Percentiles rank a stretch among this genome's conserved stretches.
These are phyloP conservation scores for Casaregolazyma lundiana DNA, from an alignment of 1,139 yeast genomes.

Conservation along the genomic window DNA sequence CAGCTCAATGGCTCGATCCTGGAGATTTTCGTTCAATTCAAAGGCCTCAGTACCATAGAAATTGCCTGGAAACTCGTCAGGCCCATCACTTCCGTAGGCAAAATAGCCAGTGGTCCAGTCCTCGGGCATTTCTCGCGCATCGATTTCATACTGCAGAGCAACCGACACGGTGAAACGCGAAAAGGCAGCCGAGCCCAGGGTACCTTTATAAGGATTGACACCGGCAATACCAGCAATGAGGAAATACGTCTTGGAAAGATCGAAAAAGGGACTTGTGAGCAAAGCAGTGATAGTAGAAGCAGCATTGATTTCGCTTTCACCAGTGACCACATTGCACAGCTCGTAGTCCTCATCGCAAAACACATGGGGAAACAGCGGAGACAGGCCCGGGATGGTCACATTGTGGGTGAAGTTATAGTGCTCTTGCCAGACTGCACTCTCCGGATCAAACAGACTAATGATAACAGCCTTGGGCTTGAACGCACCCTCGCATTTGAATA, in stretches of 20 bases:
- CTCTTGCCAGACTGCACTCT: slow-evolving; percentile 52
- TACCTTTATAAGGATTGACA: slow-evolving; percentile 47
- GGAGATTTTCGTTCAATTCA: slow-evolving; percentile 54
- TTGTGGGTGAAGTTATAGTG: slow-evolving; percentile 46
- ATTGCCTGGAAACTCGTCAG: slow-evolving; percentile 48
- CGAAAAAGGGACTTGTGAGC: slow-evolving; percentile 51
- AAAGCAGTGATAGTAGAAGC: slow-evolving; percentile 57
- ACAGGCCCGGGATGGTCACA: slow-evolving; percentile 57
- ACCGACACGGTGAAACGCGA: slow-evolving; percentile 62
- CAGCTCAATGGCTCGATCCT: slow-evolving; percentile 54
- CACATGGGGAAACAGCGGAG: slow-evolving; percentile 55
- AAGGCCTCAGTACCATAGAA: slow-evolving; percentile 65
- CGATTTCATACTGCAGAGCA: slow-evolving; percentile 56
- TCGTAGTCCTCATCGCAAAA: slow-evolving; percentile 52
- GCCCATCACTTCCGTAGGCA: slow-evolving; percentile 50
- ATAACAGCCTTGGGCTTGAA: slow-evolving; percentile 49
- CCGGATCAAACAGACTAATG: slow-evolving; percentile 54
- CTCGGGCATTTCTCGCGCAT: slow-evolving; percentile 41
- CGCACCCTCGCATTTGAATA: slow-evolving; percentile 10
- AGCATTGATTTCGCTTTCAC: slow-evolving; percentile 68
- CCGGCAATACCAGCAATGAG: slow-evolving; percentile 66
- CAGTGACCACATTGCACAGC: slow-evolving; percentile 60
- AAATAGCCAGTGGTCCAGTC: slow-evolving; percentile 62
- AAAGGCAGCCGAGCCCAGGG: slow-evolving; percentile 55
- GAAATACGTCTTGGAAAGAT: slow-evolving; percentile 56